Conservation (phyloP, 306 rosid species). For the Castanopsis chinensis region DNA sequence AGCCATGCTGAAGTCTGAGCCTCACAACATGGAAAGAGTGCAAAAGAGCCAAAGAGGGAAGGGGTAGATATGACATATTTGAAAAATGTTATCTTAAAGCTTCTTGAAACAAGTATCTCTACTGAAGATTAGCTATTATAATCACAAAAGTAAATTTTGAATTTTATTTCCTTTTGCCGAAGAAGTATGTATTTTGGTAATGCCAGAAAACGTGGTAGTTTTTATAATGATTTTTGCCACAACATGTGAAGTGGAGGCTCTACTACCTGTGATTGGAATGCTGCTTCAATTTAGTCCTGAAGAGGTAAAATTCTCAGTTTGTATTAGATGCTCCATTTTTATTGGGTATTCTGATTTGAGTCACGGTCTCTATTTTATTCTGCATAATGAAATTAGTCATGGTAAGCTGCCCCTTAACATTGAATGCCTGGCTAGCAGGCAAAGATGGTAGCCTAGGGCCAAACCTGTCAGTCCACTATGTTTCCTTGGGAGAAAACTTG, state of each 20-base stretch:
- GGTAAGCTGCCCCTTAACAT: neutral
- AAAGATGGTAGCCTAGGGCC: neutral
- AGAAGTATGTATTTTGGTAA: neutral
- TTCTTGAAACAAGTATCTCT: slow-evolving; percentile 82
- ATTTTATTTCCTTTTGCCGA: neutral
- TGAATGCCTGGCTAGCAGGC: neutral
- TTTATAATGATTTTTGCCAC: slow-evolving; percentile 13
- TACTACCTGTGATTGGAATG: slow-evolving; percentile 90
- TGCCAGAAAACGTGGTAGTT: neutral
- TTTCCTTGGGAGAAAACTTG: no score
- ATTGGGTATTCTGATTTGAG: neutral
- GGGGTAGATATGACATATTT: slow-evolving; percentile 95
- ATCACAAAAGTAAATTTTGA: neutral
- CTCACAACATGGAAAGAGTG: slow-evolving; percentile 75
- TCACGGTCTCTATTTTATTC: neutral
- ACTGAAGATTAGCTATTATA: neutral
- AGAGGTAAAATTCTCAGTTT: slow-evolving; percentile 56
- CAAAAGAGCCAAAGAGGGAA: slow-evolving; percentile 95
- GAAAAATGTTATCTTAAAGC: slow-evolving; percentile 93
- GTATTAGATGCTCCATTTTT: slow-evolving; percentile 5
- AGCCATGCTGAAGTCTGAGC: slow-evolving; percentile 75
- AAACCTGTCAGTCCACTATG: neutral
- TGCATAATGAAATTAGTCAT: neutral
- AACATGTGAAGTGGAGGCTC: slow-evolving; percentile 91
- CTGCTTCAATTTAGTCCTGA: slow-evolving; percentile 98